Evolutionary conservation across 2,329 filamentous ascomycete genomes (phyloP).

Genomic region (Balansia obtecta): DNA sequence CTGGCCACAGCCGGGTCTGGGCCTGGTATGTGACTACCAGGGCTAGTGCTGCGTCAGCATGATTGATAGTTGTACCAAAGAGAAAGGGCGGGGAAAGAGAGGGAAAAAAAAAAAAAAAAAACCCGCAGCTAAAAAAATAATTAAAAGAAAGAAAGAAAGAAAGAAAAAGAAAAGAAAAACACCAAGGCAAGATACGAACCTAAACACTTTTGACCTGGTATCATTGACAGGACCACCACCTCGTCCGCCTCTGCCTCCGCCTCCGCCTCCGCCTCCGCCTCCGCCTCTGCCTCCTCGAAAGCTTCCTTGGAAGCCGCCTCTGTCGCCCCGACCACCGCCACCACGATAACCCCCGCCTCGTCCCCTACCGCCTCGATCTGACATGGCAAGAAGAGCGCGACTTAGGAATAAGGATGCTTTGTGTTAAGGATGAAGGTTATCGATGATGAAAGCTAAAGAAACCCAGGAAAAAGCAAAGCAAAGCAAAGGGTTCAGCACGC

Average conservation of each 20-base stretch:
- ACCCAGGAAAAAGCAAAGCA: too few species aligned
- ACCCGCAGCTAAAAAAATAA: too few species aligned
- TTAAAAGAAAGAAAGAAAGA: too few species aligned
- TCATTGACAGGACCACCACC: slow-evolving; percentile 14
- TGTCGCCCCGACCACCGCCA: slow-evolving; percentile 8
- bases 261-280: slow-evolving; percentile 6
- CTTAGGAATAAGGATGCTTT: neutral
- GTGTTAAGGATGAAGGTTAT: neutral
- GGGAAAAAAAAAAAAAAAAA: too few species aligned
- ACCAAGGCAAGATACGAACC: slow-evolving; percentile 7
- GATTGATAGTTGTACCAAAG: neutral
- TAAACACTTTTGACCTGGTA: slow-evolving; percentile 10
- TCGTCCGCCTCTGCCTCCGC: slow-evolving; percentile 6
- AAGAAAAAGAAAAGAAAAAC: neutral
- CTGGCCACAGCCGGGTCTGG: slow-evolving; percentile 17
- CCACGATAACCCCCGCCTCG: slow-evolving; percentile 3
- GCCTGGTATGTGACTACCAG: slow-evolving; percentile 10
- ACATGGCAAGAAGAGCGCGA: slow-evolving; percentile 10
- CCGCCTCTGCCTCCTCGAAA: slow-evolving; percentile 8
- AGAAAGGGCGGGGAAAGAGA: neutral
- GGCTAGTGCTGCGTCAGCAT: slow-evolving; percentile 9
- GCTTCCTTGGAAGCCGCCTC: slow-evolving; percentile 7
- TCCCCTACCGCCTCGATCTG: slow-evolving; percentile 17
- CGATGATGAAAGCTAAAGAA: neutral
- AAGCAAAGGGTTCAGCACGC: too few species aligned